Evolutionary conservation across 1,139 yeast species (phyloP), one percentile per base, ranked within the genome.

Genomic region (Candida smagusa): DNA sequence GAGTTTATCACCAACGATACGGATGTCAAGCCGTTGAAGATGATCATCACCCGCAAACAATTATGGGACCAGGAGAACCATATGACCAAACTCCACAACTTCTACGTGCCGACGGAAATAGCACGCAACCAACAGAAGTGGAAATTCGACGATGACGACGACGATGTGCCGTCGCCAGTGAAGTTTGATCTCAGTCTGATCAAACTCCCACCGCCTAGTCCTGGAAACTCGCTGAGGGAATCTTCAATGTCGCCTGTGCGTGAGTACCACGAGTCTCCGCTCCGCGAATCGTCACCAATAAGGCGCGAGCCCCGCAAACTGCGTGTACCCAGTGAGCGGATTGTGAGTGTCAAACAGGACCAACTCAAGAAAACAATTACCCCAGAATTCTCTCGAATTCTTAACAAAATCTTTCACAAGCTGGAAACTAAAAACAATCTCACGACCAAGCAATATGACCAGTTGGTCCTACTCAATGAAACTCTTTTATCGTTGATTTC

Each of bases 1-100:
- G 70, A 71, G 37, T 85, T 86, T 47, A 70, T 87, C 3, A 54
- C 63, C 16, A 59, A 46, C 27, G 36, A 46, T 30, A 50, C 45
- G n/a, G 40, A 45, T 16, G 34, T 31, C 7, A 59, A 54, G 25
- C 40, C 44, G 2, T 42, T 70, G 49, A 50, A 70, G 58, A 47
- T 56, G 29, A 49, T 69, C 9, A 65, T 71, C 12, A 65, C 72
- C 0, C 55, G 56, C 12, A 71, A 68, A 42, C 63, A 58, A 34
- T 43, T 60, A 21, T 68, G 74, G 74, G 73, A 68, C 43, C 71
- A 65, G 42, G 70, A 65, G 9, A 59, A 68, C 41, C 71, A 66
- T 45, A 51, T 61, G 4, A 35, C 53, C 9, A 59, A 59, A 35
- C 54, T 56, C 4, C 68, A 63, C 27, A 61, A 65, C 33, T 64